A percentile compares a stretch with the other conserved stretches of the same genome.
These are phyloP conservation scores for Chlorokybus atmophyticus DNA, from an alignment of 139 green algal genomes.

Conservation along the genomic window DNA sequence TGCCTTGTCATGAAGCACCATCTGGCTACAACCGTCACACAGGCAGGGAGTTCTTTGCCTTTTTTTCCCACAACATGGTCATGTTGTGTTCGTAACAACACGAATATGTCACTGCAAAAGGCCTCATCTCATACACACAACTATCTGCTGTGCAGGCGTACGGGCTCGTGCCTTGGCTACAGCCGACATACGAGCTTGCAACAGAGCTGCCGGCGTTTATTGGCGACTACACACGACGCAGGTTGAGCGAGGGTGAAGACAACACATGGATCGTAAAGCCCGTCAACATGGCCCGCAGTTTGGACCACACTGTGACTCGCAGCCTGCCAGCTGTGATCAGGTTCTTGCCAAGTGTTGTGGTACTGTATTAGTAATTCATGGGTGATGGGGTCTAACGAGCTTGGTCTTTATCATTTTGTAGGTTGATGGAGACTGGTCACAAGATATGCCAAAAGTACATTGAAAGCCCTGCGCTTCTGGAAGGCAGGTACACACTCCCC, in stretches of 20 bases:
- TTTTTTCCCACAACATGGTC: background rate
- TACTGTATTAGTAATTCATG: too few relatives aligned
- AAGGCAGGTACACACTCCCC: too few relatives aligned
- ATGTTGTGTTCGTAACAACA: too few relatives aligned
- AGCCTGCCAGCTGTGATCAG: slow-evolving; percentile 11
- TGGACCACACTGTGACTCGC: slow-evolving; percentile 9
- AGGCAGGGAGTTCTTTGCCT: slow-evolving; percentile 11
- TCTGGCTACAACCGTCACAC: slow-evolving; percentile 13
- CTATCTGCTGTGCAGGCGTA: slow-evolving; percentile 11
- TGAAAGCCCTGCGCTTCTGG: slow-evolving; percentile 7
- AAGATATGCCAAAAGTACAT: slow-evolving; percentile 31
- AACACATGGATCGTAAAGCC: slow-evolving; percentile 30
- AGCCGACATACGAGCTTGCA: slow-evolving; percentile 20
- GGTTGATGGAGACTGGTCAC: slow-evolving; percentile 19
- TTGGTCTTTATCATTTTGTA: too few relatives aligned
- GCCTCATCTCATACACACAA: too few relatives aligned
- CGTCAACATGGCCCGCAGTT: slow-evolving; percentile 26
- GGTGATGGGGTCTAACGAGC: too few relatives aligned
- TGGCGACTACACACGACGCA: slow-evolving; percentile 4
- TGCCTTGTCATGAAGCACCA: slow-evolving; percentile 32
- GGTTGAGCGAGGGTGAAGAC: background rate
- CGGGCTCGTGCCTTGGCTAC: slow-evolving; percentile 7
- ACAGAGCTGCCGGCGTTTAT: slow-evolving; percentile 15
- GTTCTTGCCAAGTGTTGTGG: too few relatives aligned
- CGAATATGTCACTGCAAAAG: too few relatives aligned